A percentile compares a stretch with the other conserved stretches of the same genome.
Evolutionary conservation across 345 rosid genomes (phyloP).

Genomic region (Mercurialis annua): DNA sequence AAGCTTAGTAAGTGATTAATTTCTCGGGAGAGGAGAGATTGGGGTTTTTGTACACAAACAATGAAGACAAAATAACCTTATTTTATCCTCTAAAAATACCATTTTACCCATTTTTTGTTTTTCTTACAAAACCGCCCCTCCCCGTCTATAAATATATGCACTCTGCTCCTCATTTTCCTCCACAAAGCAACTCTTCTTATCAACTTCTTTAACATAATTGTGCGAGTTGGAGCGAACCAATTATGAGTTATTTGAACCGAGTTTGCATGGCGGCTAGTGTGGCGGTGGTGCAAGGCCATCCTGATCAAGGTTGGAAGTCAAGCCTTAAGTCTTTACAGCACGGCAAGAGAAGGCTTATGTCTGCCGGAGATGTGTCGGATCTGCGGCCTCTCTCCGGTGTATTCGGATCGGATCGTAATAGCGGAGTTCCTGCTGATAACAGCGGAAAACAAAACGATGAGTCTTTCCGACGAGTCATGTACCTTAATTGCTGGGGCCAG

Average conservation of each 20-base stretch:
- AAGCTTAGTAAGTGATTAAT: too few relatives aligned
- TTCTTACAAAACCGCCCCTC: not conserved
- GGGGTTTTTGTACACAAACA: not conserved
- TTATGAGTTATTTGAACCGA: constrained; percentile 52
- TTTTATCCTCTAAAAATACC: not conserved
- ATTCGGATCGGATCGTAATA: constrained; percentile 39
- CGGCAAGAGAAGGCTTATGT: constrained; percentile 39
- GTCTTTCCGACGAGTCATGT: constrained; percentile 75
- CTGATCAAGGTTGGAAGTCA: constrained; percentile 59
- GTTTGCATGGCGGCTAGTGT: constrained; percentile 76
- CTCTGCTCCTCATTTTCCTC: not conserved
- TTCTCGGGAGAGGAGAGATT: not conserved
- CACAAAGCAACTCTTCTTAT: accelerated
- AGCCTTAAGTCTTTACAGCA: constrained; percentile 44
- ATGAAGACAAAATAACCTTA: not conserved
- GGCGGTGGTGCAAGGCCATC: constrained; percentile 60
- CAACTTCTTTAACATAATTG: too few relatives aligned
- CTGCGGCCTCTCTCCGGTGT: constrained; percentile 49
- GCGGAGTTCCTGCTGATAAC: constrained; percentile 23
- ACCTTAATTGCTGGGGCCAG: constrained; percentile 89
- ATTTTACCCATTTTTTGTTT: constrained; percentile 13
- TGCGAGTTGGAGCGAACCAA: too few relatives aligned
- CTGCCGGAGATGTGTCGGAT: constrained; percentile 37
- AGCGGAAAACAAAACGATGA: constrained; percentile 49
- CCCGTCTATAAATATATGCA: constrained; percentile 19